Evolutionary conservation across 2,329 filamentous ascomycete species (phyloP), one percentile per base, ranked within the genome.

Genomic region (Monosporascus cannonballus): DNA sequence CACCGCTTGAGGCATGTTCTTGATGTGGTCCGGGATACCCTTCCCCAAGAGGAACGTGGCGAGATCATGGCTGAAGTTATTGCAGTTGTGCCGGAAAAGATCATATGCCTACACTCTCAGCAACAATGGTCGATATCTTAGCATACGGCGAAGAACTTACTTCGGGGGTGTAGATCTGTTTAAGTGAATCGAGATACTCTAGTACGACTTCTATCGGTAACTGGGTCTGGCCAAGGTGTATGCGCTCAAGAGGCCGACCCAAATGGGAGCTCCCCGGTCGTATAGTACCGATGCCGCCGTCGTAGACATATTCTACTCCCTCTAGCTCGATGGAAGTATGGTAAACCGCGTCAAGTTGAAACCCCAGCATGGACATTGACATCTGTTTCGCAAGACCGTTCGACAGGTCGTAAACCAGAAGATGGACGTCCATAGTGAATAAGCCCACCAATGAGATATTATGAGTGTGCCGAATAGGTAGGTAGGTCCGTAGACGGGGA

Each of bases 11-110:
- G 93, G 93, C 66, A 97, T 85, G 59, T 86, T 90, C 30, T 83
- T 81, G 59, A 99, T 97, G 62, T 96, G 85, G 1, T 85, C 80
- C 0, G 94, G 94, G 54, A 97, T 97, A 3, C 90, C 89, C 61
- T 85, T 88, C 22, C 94, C 93, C 1, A 96, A 76, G 0, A 97
- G 76, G 58, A 97, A 97, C 69, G 89, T 94, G 57, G 90, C 77
- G 59, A 97, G 86, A 56, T 96, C 91, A 65, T 97, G 93, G 3
- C 89, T 90, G 70, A 97, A 99, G 70, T 96, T 96, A 73, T 97
- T 99, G 75, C 93, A 97, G 67, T 99, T 99, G 71, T 96, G 91
- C 62, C 74, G 89, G 68, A 81, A 96, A 5, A 96, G 74, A 65
- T 96, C 90, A 65, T 97, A 97, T 1, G 89, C 88, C 82, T 90